Evolutionary conservation across 768 basidiomycete genomes (phyloP), one percentile per base, ranked within the genome.

Genomic region (Pleurotus cornucopiae): DNA sequence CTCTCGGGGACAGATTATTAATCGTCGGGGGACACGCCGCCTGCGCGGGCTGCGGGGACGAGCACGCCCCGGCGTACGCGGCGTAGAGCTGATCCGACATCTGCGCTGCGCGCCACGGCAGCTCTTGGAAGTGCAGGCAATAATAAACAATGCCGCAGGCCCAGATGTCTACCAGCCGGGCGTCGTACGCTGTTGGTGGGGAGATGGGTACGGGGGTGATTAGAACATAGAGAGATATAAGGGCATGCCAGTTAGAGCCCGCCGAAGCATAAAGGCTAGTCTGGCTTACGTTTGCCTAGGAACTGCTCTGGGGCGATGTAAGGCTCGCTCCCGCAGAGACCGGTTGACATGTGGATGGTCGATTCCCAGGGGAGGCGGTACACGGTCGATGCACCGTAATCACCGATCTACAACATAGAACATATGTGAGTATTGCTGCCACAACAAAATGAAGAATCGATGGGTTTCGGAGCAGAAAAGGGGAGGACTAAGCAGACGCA

Each of bases 301-400:
- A 98, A 99, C 72, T 97, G 92, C 70, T 99, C 96, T 25, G 97
- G 97, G 6, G 96, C 96, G 65, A 99, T 99, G 73, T 99, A 99
- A 1, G 96, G 96, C 68, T 99, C 96, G 64, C 91, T 94, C 21
- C 96, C 96, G 64, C 96, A 99, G 26, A 99, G 81, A 3, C 96
- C 96, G 23, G 94, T 97, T 12, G 91, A 94, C 84, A 98, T 88
- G 69, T 99, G 96, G 48, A 98, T 88, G 41, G 94, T 97, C 53
- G 88, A 77, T 75, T 99, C 95, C 96, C 96, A 99, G 41, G 97
- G 97, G 55, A 99, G 84, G 58, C 96, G 84, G 71, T 98, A 99
- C 49, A 99, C 96, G n/a, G 97, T 98, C 44, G 94, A 97, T 6
- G 96, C 97, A 53, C 96, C 96, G 64, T 98, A 99, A 69, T 99